phyloP scores from a whole-genome alignment of 148 eudicot genomes.

The Chenopodium berlandieri region DNA sequence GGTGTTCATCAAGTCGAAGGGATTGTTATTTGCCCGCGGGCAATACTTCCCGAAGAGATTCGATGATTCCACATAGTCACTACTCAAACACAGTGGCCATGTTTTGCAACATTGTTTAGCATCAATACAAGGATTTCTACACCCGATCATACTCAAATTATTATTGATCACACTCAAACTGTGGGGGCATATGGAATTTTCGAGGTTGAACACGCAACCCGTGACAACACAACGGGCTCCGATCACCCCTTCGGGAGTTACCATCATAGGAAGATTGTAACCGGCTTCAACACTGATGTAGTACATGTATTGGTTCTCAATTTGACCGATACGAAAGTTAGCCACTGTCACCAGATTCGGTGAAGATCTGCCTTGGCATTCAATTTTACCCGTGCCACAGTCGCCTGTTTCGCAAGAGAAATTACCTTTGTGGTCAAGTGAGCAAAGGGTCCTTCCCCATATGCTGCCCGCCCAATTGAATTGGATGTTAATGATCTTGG shows the following conservation, averaged over 20 bases:
- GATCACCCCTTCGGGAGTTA: not conserved
- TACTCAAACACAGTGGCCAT: not conserved
- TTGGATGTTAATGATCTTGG: slow-evolving; percentile 27
- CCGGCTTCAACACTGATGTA: slow-evolving; percentile 15
- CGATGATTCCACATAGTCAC: not conserved
- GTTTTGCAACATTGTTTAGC: not conserved
- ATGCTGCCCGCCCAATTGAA: slow-evolving; percentile 44
- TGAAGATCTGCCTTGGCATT: slow-evolving; percentile 31
- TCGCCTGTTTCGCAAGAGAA: slow-evolving; percentile 71
- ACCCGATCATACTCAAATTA: not conserved
- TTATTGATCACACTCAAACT: not conserved
- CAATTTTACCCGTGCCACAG: slow-evolving; percentile 48
- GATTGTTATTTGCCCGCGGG: not conserved
- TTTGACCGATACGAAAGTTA: slow-evolving; percentile 31
- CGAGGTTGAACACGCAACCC: slow-evolving; percentile 14
- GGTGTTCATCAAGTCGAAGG: not conserved
- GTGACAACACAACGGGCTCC: not conserved
- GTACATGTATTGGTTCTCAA: slow-evolving; percentile 32
- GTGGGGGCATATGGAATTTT: not conserved
- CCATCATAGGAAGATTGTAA: slow-evolving; percentile 15
- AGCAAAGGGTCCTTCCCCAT: slow-evolving; percentile 64
- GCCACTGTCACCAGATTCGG: slow-evolving; percentile 39
- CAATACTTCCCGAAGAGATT: not conserved
- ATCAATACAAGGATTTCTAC: slow-evolving; percentile 1
- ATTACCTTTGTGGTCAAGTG: slow-evolving; percentile 34